A percentile compares a stretch with the other conserved stretches of the same genome.
These are phyloP conservation scores for Stemphylium lycopersici DNA, from an alignment of 2,329 filamentous ascomycete genomes.

Conservation along the genomic window DNA sequence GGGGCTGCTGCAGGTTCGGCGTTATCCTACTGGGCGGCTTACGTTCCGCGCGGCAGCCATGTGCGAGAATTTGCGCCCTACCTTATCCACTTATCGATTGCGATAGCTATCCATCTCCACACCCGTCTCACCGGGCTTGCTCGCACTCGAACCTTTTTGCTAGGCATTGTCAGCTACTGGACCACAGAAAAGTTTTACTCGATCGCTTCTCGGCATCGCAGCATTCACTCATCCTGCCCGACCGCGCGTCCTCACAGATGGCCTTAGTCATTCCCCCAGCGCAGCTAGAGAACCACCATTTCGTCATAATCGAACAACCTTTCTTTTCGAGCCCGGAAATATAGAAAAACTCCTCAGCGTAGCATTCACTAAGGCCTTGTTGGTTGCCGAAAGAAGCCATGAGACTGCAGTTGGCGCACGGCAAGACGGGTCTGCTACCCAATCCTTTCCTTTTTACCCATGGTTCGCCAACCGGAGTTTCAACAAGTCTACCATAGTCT, in stretches of 20 bases:
- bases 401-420: conserved; percentile 8
- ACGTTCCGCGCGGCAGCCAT: conserved; percentile 32
- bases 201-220: conserved; percentile 16
- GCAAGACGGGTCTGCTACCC: background rate
- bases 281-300: conserved; percentile 19
- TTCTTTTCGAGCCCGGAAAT: background rate
- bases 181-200: conserved; percentile 27
- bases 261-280: conserved; percentile 1
- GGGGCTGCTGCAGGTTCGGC: conserved; percentile 27
- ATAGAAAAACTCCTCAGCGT: background rate
- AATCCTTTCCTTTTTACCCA: background rate
- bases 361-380: conserved; percentile 3
- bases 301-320: conserved; percentile 9
- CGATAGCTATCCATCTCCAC: conserved; percentile 41
- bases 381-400: conserved; percentile 15
- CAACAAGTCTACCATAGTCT: background rate
- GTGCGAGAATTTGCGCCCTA: conserved; percentile 29
- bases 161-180: background rate
- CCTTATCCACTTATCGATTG: conserved; percentile 47
- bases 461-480: background rate
- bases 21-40: conserved; percentile 26
- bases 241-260: conserved; percentile 22
- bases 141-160: conserved; percentile 13
- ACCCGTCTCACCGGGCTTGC: conserved; percentile 21
- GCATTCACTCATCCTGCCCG: conserved; percentile 6